Conservation (phyloP, 2,329 filamentous ascomycete genomes). For the Exophiala viscosa region DNA sequence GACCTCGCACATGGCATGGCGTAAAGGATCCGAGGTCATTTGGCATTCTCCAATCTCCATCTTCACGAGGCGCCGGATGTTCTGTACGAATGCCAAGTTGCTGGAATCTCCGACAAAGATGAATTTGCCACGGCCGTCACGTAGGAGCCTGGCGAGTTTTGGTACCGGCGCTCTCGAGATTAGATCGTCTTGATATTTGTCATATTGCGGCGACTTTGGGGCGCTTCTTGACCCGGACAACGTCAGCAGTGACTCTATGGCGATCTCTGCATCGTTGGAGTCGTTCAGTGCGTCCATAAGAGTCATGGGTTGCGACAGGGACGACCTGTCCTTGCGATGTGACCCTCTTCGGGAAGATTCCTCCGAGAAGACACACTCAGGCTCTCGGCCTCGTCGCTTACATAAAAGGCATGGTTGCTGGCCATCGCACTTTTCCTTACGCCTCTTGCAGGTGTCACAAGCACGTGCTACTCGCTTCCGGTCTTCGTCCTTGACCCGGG, state of each 20-base stretch:
- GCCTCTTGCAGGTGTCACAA: conserved; percentile 31
- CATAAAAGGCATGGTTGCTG: conserved; percentile 51
- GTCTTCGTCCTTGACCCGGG: conserved; percentile 29
- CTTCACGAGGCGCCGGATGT: conserved; percentile 49
- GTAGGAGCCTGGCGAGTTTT: conserved; percentile 45
- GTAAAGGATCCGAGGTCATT: conserved; percentile 40
- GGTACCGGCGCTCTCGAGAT: conserved; percentile 36
- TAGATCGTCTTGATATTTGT: conserved; percentile 12
- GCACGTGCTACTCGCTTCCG: conserved; percentile 28
- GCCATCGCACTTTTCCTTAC: conserved; percentile 53
- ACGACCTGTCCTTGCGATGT: background rate
- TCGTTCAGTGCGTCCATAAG: conserved; percentile 20
- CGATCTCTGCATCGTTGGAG: conserved; percentile 29
- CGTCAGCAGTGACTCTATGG: conserved; percentile 28
- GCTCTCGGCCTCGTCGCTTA: conserved; percentile 40
- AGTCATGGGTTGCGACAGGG: conserved; percentile 20
- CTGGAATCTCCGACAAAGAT: conserved; percentile 55
- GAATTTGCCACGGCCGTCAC: conserved; percentile 51
- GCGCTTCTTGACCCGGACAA: conserved; percentile 27
- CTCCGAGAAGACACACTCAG: conserved; percentile 41
- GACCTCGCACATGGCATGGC: conserved; percentile 41
- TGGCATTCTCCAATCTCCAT: conserved; percentile 43
- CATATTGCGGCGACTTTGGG: conserved; percentile 22
- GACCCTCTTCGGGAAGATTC: conserved; percentile 15
- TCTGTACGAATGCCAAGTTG: conserved; percentile 52